These are phyloP conservation scores for Aspergillus sp. DNA, from an alignment of 2,329 filamentous ascomycete genomes.

Conservation along the genomic window DNA sequence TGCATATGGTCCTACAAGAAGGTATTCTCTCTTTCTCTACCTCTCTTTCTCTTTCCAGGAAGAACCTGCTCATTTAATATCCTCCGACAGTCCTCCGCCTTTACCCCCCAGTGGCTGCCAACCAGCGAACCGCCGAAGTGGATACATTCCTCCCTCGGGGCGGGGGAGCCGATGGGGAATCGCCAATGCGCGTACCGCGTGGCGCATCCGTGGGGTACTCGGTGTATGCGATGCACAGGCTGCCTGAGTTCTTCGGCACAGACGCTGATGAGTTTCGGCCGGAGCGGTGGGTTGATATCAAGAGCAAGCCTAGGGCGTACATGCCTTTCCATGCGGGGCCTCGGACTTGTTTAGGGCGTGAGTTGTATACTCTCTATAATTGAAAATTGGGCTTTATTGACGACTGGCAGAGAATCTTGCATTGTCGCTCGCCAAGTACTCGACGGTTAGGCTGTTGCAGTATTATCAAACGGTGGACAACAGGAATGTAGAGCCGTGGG, in stretches of 20 bases:
- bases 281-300: neutral
- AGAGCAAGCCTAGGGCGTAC: neutral
- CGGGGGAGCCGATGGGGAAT: neutral
- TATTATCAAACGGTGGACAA: too few species aligned
- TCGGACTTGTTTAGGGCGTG: neutral
- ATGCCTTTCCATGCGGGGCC: neutral
- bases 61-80: too few species aligned
- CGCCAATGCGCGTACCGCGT: neutral
- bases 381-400: too few species aligned
- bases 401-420: too few species aligned
- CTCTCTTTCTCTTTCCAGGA: too few species aligned
- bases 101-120: neutral
- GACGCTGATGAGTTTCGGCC: neutral
- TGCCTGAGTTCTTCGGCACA: neutral
- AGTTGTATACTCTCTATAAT: neutral
- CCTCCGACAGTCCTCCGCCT: too few species aligned
- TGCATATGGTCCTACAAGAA: too few species aligned
- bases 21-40: too few species aligned
- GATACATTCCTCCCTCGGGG: neutral
- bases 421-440: too few species aligned
- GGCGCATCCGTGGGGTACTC: neutral
- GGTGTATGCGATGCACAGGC: neutral
- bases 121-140: neutral
- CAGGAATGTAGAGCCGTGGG: too few species aligned
- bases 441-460: too few species aligned